phyloP scores from a whole-genome alignment of 371 early-diverging fungal genomes.

The Syncephalastrum monosporum region DNA sequence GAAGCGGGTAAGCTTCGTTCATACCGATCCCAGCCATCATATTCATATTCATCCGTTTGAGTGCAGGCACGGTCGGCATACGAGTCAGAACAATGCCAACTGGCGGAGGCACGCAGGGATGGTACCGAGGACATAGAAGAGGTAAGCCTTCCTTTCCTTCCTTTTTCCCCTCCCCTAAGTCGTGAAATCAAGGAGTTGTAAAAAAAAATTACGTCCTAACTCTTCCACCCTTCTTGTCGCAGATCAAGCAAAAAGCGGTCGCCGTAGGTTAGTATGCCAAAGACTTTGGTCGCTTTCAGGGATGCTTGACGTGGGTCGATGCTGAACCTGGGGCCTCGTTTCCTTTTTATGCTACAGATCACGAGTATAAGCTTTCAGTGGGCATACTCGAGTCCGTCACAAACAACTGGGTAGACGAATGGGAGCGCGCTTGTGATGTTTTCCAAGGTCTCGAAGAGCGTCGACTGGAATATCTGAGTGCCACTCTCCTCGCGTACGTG shows the following conservation, averaged over 20 bases:
- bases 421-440: conserved; percentile 13
- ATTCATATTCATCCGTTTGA: too few relatives aligned
- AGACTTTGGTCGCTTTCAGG: neutral
- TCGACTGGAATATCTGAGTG: conserved; percentile 16
- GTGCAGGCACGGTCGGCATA: too few relatives aligned
- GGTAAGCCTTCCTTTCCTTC: too few relatives aligned
- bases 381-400: conserved; percentile 9
- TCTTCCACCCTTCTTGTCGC: too few relatives aligned
- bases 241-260: neutral
- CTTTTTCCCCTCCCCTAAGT: too few relatives aligned
- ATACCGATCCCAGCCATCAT: too few relatives aligned
- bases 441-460: conserved; percentile 22
- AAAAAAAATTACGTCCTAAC: too few relatives aligned
- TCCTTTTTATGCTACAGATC: conserved; percentile 5
- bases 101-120: too few relatives aligned
- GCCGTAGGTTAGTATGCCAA: conserved; percentile 1
- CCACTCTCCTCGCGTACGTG: conserved; percentile 24
- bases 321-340: neutral
- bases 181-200: too few relatives aligned
- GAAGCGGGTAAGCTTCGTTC: conserved; percentile 11
- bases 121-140: too few relatives aligned
- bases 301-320: too few relatives aligned
- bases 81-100: too few relatives aligned
- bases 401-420: conserved; percentile 17
- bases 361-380: conserved; percentile 12